A percentile compares a stretch with the other conserved stretches of the same genome.
phyloP scores from a whole-genome alignment of 2,329 filamentous ascomycete species.

The Colletotrichum scovillei region DNA sequence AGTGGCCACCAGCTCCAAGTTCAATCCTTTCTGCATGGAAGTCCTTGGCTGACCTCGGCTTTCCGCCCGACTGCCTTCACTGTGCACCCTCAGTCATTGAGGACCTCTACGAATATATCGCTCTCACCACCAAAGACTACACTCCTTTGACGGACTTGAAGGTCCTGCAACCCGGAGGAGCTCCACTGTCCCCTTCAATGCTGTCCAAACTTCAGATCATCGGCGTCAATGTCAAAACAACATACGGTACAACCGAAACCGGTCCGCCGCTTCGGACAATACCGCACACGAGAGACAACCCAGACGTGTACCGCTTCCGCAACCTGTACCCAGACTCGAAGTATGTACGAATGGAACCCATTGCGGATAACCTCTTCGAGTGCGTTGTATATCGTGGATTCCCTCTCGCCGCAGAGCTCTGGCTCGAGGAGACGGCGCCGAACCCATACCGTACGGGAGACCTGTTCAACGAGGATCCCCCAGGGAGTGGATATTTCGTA shows the following conservation, averaged over 20 bases:
- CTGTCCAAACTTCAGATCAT: conserved; percentile 7
- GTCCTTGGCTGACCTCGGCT: not conserved
- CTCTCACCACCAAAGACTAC: conserved; percentile 19
- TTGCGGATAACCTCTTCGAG: conserved; percentile 19
- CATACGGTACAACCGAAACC: conserved; percentile 24
- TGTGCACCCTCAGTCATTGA: conserved; percentile 27
- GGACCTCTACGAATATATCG: conserved; percentile 24
- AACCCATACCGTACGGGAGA: conserved; percentile 26
- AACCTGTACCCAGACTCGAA: conserved; percentile 24
- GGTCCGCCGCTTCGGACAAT: conserved; percentile 18
- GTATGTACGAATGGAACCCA: conserved; percentile 4
- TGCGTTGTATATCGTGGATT: conserved; percentile 24
- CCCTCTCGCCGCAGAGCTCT: conserved; percentile 23
- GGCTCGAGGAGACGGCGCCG: conserved; percentile 1
- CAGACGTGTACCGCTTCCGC: conserved; percentile 25
- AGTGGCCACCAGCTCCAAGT: conserved; percentile 30
- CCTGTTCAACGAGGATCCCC: conserved; percentile 19
- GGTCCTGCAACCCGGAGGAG: conserved; percentile 21
- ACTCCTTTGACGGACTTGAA: conserved; percentile 7
- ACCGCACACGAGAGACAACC: conserved; percentile 26
- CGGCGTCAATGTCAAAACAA: conserved; percentile 28
- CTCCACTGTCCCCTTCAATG: not conserved
- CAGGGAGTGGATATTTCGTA: conserved; percentile 11
- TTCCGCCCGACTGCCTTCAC: conserved; percentile 19
- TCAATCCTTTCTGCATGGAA: conserved; percentile 23